phyloP scores from a whole-genome alignment of 805 yeast genomes.

The Wickerhamomyces tratensis region DNA sequence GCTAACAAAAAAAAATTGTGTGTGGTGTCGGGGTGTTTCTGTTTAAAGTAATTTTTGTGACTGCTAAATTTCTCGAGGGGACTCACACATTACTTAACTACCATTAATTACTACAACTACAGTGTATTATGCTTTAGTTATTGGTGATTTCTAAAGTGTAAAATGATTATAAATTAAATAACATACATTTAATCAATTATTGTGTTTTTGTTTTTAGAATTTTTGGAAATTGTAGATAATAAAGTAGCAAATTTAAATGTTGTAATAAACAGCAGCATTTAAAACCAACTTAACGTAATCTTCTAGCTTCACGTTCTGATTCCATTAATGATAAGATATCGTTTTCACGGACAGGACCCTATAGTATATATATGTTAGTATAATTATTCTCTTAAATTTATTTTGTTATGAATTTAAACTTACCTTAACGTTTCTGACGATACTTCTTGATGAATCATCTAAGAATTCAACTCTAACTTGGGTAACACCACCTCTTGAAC shows the following conservation, averaged over 20 bases:
- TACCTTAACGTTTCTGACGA: conserved; percentile 87
- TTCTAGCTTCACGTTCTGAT: conserved; percentile 99
- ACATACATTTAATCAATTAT: not conserved
- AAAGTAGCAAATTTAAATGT: too few relatives aligned
- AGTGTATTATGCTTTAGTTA: too few relatives aligned
- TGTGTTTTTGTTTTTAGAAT: too few relatives aligned
- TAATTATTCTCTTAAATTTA: too few relatives aligned
- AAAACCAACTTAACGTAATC: conserved; percentile 55
- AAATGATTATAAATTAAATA: too few relatives aligned
- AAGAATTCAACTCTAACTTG: conserved; percentile 97
- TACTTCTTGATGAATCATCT: conserved; percentile 91
- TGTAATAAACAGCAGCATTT: too few relatives aligned
- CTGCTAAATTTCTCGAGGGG: not conserved
- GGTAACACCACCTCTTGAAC: conserved; percentile 99
- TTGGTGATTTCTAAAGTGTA: too few relatives aligned
- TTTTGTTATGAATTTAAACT: too few relatives aligned
- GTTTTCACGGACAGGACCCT: conserved; percentile 93
- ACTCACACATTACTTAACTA: not conserved
- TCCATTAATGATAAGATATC: conserved; percentile 99
- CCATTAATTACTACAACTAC: too few relatives aligned
- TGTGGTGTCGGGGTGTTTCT: not conserved
- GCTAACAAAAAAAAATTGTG: not conserved
- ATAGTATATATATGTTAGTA: too few relatives aligned
- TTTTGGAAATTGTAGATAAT: too few relatives aligned
- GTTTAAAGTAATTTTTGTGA: not conserved